Conservation (phyloP, 1,284 basidiomycete species). For the Malassezia psittaci region DNA sequence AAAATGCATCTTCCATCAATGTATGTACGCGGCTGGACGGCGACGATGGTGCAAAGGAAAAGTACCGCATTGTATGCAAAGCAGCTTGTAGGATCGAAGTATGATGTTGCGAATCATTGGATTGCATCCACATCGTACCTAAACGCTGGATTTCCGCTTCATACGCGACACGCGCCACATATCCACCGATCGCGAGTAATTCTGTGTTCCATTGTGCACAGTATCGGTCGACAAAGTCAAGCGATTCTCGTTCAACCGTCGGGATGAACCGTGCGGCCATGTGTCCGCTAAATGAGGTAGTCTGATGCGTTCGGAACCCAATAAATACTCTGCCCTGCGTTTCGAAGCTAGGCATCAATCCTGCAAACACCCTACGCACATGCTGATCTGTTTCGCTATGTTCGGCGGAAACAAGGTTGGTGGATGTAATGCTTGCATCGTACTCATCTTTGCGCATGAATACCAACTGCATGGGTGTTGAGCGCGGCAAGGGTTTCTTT, state of each 20-base stretch:
- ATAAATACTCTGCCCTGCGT: slow-evolving; percentile 48
- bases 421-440: slow-evolving; percentile 53
- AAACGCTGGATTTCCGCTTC: slow-evolving; percentile 64
- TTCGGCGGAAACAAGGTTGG: slow-evolving; percentile 23
- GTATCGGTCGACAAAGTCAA: slow-evolving; percentile 56
- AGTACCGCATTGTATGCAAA: slow-evolving; percentile 64
- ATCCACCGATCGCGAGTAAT: slow-evolving; percentile 53
- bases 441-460: slow-evolving; percentile 76
- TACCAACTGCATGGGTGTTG: slow-evolving; percentile 71
- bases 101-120: slow-evolving; percentile 36
- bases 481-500: slow-evolving; percentile 80
- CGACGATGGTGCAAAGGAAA: slow-evolving; percentile 57
- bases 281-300: slow-evolving; percentile 83
- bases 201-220: slow-evolving; percentile 43
- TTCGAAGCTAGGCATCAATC: slow-evolving; percentile 43
- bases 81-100: slow-evolving; percentile 51
- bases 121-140: slow-evolving; percentile 50
- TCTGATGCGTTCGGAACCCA: slow-evolving; percentile 63
- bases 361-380: slow-evolving; percentile 44
- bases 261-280: slow-evolving; percentile 87
- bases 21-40: slow-evolving; percentile 73
- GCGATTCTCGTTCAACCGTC: slow-evolving; percentile 89
- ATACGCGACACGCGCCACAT: slow-evolving; percentile 71
- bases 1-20: slow-evolving; percentile 73
- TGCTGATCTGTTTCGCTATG: slow-evolving; percentile 50